phyloP scores from a whole-genome alignment of 148 eudicot species.

The Polygonum maritimum region DNA sequence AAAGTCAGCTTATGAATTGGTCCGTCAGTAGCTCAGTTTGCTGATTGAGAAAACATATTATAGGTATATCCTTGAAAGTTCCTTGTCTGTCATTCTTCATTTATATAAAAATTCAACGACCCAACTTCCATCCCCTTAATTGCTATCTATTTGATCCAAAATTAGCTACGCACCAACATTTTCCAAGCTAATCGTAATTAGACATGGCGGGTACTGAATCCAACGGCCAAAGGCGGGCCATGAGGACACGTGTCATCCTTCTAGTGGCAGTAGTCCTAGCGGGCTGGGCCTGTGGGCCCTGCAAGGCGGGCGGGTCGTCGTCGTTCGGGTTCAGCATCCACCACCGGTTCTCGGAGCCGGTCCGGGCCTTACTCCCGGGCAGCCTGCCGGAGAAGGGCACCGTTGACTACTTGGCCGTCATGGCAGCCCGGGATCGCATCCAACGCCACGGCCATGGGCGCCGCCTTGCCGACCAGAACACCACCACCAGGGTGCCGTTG shows the following conservation, averaged over 20 bases:
- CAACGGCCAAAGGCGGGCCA: background rate
- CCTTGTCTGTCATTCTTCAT: no score
- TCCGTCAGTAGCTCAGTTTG: no score
- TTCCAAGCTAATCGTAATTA: background rate
- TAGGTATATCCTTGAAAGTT: no score
- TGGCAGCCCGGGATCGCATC: constrained; percentile 68
- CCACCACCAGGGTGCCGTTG: background rate
- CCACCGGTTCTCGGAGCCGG: constrained; percentile 72
- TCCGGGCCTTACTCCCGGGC: constrained; percentile 33
- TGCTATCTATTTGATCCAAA: no score
- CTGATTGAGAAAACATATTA: no score
- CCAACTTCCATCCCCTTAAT: no score
- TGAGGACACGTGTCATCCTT: background rate
- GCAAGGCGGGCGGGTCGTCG: constrained; percentile 25
- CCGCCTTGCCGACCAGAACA: background rate
- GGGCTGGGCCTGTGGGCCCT: constrained; percentile 17
- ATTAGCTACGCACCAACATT: no score
- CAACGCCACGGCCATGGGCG: constrained; percentile 18
- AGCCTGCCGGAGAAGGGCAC: constrained; percentile 59
- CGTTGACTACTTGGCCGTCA: constrained; percentile 41
- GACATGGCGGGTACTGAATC: background rate
- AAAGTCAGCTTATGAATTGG: no score
- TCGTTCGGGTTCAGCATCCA: constrained; percentile 59
- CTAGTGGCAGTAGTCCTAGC: background rate
- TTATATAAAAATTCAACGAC: no score